A percentile compares a stretch with the other conserved stretches of the same genome.
Evolutionary conservation across 164 flowering plant genomes (phyloP).

Genomic region (Chimonanthus salicifolius): DNA sequence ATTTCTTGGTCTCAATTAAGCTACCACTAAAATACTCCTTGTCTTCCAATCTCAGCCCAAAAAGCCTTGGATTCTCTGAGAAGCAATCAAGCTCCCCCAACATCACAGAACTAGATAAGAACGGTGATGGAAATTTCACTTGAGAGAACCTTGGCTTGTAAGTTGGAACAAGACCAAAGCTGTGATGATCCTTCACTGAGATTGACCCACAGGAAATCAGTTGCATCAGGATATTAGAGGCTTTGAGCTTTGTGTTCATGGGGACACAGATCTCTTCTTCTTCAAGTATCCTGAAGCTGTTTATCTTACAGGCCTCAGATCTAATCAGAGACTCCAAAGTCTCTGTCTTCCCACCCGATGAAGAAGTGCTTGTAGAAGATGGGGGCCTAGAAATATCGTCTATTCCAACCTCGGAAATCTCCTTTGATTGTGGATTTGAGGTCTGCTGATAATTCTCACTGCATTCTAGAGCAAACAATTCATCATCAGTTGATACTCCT

Average conservation of each 20-base stretch:
- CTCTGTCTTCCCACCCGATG: conserved; percentile 59
- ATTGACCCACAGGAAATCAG: conserved; percentile 92
- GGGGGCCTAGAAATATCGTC: conserved; percentile 58
- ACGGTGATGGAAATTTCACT: conserved; percentile 66
- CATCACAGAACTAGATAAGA: conserved; percentile 61
- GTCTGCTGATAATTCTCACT: conserved; percentile 18
- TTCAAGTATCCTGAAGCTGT: conserved; percentile 65
- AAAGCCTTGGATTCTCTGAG: conserved; percentile 58
- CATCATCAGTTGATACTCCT: conserved; percentile 85
- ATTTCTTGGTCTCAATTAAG: conserved; percentile 63
- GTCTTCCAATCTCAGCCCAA: conserved; percentile 53
- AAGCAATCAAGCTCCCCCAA: conserved; percentile 71
- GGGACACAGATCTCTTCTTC: conserved; percentile 54
- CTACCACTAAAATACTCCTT: conserved; percentile 91
- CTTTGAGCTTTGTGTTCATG: conserved; percentile 51
- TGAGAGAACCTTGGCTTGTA: conserved; percentile 62
- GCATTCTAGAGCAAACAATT: conserved; percentile 33
- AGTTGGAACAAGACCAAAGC: conserved; percentile 71
- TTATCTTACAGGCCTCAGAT: conserved; percentile 67
- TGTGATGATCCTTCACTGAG: conserved; percentile 74
- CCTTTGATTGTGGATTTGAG: conserved; percentile 27
- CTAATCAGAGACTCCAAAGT: conserved; percentile 88
- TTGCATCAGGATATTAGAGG: conserved; percentile 78
- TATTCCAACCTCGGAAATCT: conserved; percentile 32
- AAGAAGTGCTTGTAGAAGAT: conserved; percentile 65